Conservation (phyloP, 176 grass and related monocot species). For the Aegilops umbellulata region DNA sequence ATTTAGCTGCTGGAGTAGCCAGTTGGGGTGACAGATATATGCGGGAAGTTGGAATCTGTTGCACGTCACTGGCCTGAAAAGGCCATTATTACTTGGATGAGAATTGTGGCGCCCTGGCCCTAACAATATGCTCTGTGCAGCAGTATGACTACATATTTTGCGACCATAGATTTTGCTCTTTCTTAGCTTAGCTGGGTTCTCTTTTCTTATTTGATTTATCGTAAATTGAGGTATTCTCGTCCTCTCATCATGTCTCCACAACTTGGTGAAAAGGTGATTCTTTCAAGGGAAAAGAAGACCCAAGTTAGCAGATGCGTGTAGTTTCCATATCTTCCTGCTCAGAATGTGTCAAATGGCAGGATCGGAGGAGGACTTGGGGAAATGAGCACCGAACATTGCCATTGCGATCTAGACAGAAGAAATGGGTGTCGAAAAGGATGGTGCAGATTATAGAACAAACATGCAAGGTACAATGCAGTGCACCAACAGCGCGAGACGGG, state of each 20-base stretch:
- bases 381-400: neutral
- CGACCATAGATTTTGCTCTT: neutral
- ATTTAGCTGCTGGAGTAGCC: neutral
- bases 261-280: slow-evolving; percentile 30
- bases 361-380: neutral
- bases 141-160: neutral
- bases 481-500: neutral
- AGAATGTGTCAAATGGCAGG: slow-evolving; percentile 2
- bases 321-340: slow-evolving; percentile 3
- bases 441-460: slow-evolving; percentile 31
- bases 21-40: neutral
- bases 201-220: neutral
- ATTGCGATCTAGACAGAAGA: neutral
- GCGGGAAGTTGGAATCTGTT: neutral
- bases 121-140: slow-evolving; percentile 11
- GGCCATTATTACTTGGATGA: slow-evolving; percentile 10
- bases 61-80: neutral
- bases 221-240: slow-evolving; percentile 11
- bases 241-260: slow-evolving; percentile 4
- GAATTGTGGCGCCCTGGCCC: neutral
- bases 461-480: slow-evolving; percentile 17
- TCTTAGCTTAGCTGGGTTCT: neutral
- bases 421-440: slow-evolving; percentile 32
- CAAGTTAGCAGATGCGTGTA: neutral
- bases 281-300: neutral